Base-by-base conservation (phyloP, 1,284 basidiomycete species). In the Ustanciosporium gigantosporum region DNA sequence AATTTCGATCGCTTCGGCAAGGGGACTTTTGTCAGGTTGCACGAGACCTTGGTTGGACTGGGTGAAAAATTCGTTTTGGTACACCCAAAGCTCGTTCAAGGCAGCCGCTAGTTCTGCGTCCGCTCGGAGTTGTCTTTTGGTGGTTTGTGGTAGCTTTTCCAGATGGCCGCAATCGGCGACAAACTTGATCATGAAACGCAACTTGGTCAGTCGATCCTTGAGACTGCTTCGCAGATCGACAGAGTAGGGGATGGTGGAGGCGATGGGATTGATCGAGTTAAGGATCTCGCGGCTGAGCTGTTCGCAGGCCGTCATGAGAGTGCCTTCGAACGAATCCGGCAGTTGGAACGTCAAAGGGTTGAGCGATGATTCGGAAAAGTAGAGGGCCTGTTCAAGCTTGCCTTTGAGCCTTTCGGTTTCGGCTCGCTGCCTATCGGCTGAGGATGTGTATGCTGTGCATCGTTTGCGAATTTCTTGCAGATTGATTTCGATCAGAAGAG, bases 61-160 rank as follows among this genome's bases (percentile, higher is more conserved):
- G 21, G 56, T 17, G 25, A 68, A 44, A 19, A 53, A 50, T 21
- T 87, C 84, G 71, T 92, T 91, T 74, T 92, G 86, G 66, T 84
- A 82, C 22, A 85, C 75, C 94, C 94, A 98, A 16, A 97, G 81
- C 31, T 89, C 87, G 49, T 87, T 84, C 4, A 86, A 87, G 1
- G 90, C 88, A 55, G 87, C 87, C 13, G 96, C 81, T 66, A 91
- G 90, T 79, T 97, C 92, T 2, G 90, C 90, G 74, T 97, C 88
- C n/a, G 83, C 84, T 21, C 86, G 87, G 31, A 98, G 81, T 27
- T 83, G 82, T 64, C 92, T 86, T 25, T 90, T 84, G 46, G 86
- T 86, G 27, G 82, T 79, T 79, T 90, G 88, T 2, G 91, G 87
- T 74, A 96, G 86, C 87, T 93, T 64, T 25, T 57, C 57, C 9